Evolutionary conservation across 768 basidiomycete genomes (phyloP).

Genomic region (Trametes elegans): DNA sequence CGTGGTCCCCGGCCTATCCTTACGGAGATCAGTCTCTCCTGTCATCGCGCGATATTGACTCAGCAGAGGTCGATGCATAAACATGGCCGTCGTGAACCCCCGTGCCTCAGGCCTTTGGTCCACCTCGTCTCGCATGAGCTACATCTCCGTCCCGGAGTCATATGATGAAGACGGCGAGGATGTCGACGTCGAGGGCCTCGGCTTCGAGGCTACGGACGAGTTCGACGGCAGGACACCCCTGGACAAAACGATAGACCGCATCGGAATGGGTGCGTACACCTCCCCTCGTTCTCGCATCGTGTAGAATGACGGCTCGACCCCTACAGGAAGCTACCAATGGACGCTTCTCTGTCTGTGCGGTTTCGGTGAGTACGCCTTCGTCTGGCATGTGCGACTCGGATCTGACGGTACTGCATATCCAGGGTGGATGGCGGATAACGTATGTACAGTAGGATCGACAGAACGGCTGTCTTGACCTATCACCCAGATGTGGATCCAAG

Average conservation of each 20-base stretch:
- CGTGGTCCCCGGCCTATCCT: neutral
- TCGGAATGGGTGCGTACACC: constrained; percentile 73
- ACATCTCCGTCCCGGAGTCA: constrained; percentile 29
- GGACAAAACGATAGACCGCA: constrained; percentile 85
- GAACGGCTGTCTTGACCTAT: constrained; percentile 26
- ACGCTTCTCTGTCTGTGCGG: constrained; percentile 80
- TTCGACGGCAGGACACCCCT: constrained; percentile 43
- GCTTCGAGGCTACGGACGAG: constrained; percentile 25
- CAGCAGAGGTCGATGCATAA: constrained; percentile 18
- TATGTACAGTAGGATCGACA: constrained; percentile 34
- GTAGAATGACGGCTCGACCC: neutral
- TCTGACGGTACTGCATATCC: neutral
- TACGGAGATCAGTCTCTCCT: constrained; percentile 1
- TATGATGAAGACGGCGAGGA: constrained; percentile 32
- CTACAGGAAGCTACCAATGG: constrained; percentile 74
- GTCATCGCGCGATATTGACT: constrained; percentile 10
- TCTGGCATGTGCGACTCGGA: neutral
- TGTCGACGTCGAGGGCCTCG: constrained; percentile 28
- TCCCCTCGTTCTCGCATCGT: neutral
- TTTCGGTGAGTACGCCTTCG: constrained; percentile 57
- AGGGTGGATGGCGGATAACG: constrained; percentile 96
- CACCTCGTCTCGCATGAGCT: constrained; percentile 35
- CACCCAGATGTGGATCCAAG: constrained; percentile 91
- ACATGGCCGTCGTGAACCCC: constrained; percentile 27
- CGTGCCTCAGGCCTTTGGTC: constrained; percentile 52